phyloP scores from a whole-genome alignment of 495 filamentous ascomycete species.

The Aspergillus steynii region DNA sequence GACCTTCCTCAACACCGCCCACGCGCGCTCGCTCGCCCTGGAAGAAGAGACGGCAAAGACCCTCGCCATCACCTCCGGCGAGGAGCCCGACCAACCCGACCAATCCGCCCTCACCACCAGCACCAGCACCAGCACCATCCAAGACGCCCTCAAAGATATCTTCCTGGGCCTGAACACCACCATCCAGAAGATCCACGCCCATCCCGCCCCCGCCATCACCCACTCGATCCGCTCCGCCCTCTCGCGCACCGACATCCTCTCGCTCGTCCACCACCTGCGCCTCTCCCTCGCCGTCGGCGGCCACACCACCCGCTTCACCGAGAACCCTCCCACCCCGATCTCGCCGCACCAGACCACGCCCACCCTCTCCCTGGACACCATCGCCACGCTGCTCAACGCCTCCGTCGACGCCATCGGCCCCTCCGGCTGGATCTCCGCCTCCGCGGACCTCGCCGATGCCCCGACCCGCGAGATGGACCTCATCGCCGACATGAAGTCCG shows the following conservation, averaged over 20 bases:
- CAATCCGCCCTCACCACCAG: constrained; percentile 17
- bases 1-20: constrained; percentile 39
- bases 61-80: constrained; percentile 33
- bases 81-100: constrained; percentile 11
- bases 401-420: constrained; percentile 83
- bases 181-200: constrained; percentile 65
- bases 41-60: constrained; percentile 30
- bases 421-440: constrained; percentile 74
- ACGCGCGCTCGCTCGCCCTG: constrained; percentile 30
- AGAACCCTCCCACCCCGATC: constrained; percentile 44
- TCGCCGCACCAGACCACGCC: constrained; percentile 53
- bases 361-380: constrained; percentile 51
- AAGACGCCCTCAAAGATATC: constrained; percentile 32
- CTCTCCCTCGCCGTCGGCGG: constrained; percentile 58
- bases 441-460: constrained; percentile 48
- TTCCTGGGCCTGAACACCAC: constrained; percentile 43
- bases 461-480: constrained; percentile 59
- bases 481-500: constrained; percentile 66
- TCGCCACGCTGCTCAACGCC: constrained; percentile 67
- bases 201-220: constrained; percentile 56
- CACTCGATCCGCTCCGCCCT: constrained; percentile 65
- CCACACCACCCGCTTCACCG: constrained; percentile 44
- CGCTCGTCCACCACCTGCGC: constrained; percentile 72
- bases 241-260: constrained; percentile 65
- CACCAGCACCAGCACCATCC: constrained; percentile 30